These are phyloP conservation scores for Eucalyptus fibrosa DNA, from an alignment of 345 rosid species.

Conservation along the genomic window DNA sequence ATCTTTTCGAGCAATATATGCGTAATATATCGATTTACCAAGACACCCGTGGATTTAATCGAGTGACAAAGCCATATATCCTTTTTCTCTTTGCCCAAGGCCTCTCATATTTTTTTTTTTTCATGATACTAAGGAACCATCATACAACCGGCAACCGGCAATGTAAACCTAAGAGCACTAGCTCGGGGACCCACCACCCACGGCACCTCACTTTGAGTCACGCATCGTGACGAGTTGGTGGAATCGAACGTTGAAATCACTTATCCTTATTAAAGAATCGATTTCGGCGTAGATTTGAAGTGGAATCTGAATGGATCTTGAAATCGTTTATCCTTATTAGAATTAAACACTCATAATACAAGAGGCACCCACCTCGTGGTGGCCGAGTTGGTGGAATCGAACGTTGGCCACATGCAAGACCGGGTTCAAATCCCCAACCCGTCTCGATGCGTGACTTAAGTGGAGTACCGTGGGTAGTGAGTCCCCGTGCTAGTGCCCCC, in stretches of 20 bases:
- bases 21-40: not conserved
- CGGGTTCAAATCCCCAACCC: no score
- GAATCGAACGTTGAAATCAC: no score
- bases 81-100: not conserved
- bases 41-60: not conserved
- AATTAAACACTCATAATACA: no score
- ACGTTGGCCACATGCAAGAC: no score
- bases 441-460: rapidly evolving
- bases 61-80: not conserved
- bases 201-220: rapidly evolving
- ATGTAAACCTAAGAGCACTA: rapidly evolving
- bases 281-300: no score
- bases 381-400: no score
- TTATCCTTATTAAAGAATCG: no score
- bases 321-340: no score
- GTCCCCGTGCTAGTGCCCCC: no score
- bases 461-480: rapidly evolving
- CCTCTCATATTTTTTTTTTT: not conserved
- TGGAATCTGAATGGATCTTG: no score
- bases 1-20: not conserved
- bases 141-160: rapidly evolving
- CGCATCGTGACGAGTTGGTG: no score
- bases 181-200: rapidly evolving
- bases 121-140: rapidly evolving
- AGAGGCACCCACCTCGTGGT: no score